Conservation (phyloP, 2,329 filamentous ascomycete genomes). For the Fusarium buxicola region DNA sequence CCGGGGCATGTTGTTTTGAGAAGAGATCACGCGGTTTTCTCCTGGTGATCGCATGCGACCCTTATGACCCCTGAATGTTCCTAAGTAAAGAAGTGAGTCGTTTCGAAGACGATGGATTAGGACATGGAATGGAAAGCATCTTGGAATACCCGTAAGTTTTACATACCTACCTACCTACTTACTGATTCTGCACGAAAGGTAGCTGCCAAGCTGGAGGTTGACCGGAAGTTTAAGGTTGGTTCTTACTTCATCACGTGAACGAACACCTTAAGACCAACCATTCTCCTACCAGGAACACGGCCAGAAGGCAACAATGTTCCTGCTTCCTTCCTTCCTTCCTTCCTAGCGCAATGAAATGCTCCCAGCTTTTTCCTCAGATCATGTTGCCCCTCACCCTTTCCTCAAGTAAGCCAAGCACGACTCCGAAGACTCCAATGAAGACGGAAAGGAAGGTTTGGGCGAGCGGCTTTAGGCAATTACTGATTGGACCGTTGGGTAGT, state of each 20-base stretch:
- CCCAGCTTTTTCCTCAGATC: neutral
- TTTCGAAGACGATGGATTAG: neutral
- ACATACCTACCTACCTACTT: no score
- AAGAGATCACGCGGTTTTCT: constrained; percentile 20
- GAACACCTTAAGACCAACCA: constrained; percentile 3
- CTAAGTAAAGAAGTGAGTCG: neutral
- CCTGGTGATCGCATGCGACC: constrained; percentile 4
- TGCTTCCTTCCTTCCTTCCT: constrained; percentile 2
- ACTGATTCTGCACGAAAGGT: neutral
- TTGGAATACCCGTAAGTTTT: no score
- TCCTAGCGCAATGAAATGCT: neutral
- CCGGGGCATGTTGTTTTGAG: neutral
- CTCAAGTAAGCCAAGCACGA: constrained; percentile 15
- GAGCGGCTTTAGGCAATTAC: neutral
- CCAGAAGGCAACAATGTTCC: constrained; percentile 9
- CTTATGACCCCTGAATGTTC: neutral
- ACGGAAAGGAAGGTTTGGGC: constrained; percentile 3
- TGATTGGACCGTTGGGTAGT: constrained; percentile 18
- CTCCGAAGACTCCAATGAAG: neutral
- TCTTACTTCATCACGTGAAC: constrained; percentile 21
- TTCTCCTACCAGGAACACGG: constrained; percentile 18
- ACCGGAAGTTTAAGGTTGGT: constrained; percentile 3
- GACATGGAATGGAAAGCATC: neutral
- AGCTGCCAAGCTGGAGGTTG: neutral
- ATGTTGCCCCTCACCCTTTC: constrained; percentile 7